Base-by-base conservation (phyloP, 352 stramenopile species). In the Globisporangium iwayamae region DNA sequence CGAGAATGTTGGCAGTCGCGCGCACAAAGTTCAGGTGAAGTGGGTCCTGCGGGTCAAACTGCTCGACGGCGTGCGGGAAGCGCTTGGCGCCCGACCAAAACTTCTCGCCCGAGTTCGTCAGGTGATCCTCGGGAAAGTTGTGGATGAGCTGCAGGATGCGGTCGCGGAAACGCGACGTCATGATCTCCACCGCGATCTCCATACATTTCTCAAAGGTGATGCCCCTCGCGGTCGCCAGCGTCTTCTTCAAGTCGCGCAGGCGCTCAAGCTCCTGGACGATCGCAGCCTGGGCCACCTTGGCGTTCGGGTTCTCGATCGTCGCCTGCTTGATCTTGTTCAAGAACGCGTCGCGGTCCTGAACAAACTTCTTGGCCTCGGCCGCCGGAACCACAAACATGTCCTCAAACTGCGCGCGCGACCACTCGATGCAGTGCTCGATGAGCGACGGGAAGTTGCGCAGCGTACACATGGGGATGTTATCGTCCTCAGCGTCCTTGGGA, bases 401-500 rank as follows among this genome's bases (percentile, higher is more conserved):
- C 70, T 93, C 84, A 67, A 94, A 94, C 69, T 94, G 86, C 22
- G 86, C 86, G 18, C 86, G 83, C n/a, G 96, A 96, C 97, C 97
- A 99, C 51, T 99, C 97, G 67, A 99, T 99, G 71, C 96, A 99
- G 83, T 99, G 98, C 48, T 94, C 86, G 58, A 93, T 94, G 7
- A 94, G 69, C n/a, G 84, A 93, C 32, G 97, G 98, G 69, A 99
- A 99, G 84, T 99, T 99, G 69, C 99, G 98, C 47, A 99, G 78
- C 5, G 98, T 99, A 74, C 98, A 99, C 69, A 99, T 97, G 22
- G 97, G 97, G 69, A 99, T 99, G 54, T 91, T 97, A 70, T 99
- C 98, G 71, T 99, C 97, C 38, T 98, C 95, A 52, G 96, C 97
- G 78, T 99, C 97, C 67, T 97, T 96, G 6, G 95, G 98, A 0